Percentiles rank a stretch among this genome's conserved stretches.
These are phyloP conservation scores for Aspergillus brasiliensis DNA, from an alignment of 2,329 filamentous ascomycete species.

Conservation along the genomic window DNA sequence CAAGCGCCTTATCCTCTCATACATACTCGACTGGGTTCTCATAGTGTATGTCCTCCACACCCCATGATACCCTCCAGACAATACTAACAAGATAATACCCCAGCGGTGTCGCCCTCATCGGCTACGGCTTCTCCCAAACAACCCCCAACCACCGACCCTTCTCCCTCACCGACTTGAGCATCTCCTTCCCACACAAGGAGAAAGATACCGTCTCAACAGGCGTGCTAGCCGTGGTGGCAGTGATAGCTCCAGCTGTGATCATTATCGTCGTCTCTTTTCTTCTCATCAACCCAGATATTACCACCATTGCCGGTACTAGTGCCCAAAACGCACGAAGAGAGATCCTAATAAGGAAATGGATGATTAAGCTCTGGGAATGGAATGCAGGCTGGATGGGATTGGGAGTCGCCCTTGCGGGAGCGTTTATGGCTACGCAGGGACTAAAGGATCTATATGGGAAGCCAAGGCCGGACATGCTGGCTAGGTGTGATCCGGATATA, in stretches of 20 bases:
- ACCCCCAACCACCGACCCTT: constrained; percentile 71
- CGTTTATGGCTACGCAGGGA: constrained; percentile 80
- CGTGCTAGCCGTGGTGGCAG: constrained; percentile 64
- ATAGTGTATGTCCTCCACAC: constrained; percentile 49
- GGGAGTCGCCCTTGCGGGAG: constrained; percentile 68
- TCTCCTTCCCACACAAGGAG: constrained; percentile 73
- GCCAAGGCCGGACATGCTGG: constrained; percentile 65
- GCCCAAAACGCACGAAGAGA: too few relatives aligned
- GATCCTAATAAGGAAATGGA: constrained; percentile 62
- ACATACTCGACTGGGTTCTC: constrained; percentile 73
- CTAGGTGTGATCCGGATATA: constrained; percentile 75
- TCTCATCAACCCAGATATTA: constrained; percentile 65
- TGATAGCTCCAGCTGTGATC: constrained; percentile 66
- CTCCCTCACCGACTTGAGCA: constrained; percentile 70
- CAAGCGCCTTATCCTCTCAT: constrained; percentile 63
- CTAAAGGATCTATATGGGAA: constrained; percentile 76
- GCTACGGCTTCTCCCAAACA: constrained; percentile 60
- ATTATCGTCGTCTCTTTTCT: constrained; percentile 69
- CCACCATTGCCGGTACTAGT: constrained; percentile 62
- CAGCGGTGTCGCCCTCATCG: constrained; percentile 60
- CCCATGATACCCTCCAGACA: neutral
- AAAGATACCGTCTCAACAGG: constrained; percentile 72
- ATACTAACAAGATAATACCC: constrained; percentile 13
- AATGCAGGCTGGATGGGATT: constrained; percentile 84
- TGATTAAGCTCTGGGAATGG: constrained; percentile 86